Percentiles rank a stretch among this genome's conserved stretches.
Conservation (phyloP, 129 eudicot genomes). For the Flaveria trinervia region DNA sequence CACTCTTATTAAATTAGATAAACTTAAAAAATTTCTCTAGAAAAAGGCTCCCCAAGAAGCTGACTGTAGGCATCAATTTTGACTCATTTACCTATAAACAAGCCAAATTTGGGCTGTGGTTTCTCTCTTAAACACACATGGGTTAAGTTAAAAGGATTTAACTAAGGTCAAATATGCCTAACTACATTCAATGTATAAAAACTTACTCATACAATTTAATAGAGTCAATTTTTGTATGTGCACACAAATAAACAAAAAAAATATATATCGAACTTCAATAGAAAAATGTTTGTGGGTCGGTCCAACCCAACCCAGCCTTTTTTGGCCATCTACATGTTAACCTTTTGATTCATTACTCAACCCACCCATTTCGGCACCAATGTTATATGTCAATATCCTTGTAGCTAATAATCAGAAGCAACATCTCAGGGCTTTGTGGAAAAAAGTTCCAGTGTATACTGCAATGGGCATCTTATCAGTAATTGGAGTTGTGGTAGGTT, state of each 20-base stretch:
- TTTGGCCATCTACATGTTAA: neutral
- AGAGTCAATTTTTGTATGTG: neutral
- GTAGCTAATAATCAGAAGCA: neutral
- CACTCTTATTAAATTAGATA: neutral
- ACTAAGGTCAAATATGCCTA: neutral
- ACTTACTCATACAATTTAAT: neutral
- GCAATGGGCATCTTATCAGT: constrained; percentile 64
- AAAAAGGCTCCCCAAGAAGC: neutral
- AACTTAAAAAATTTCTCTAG: neutral
- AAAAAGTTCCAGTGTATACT: constrained; percentile 46
- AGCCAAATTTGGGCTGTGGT: neutral
- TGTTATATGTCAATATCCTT: neutral
- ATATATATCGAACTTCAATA: neutral
- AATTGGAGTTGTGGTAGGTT: constrained; percentile 86
- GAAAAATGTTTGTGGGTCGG: neutral
- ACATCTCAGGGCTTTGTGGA: constrained; percentile 54
- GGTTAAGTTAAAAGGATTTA: neutral
- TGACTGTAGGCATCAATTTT: neutral
- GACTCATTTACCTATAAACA: neutral
- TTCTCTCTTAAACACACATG: neutral
- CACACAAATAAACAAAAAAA: no score
- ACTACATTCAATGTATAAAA: neutral
- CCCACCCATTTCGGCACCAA: neutral
- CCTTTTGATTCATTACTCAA: neutral
- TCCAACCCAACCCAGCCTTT: neutral